Conservation (phyloP, 176 grass and related monocot genomes). For the Chrysopogon serrulatus region DNA sequence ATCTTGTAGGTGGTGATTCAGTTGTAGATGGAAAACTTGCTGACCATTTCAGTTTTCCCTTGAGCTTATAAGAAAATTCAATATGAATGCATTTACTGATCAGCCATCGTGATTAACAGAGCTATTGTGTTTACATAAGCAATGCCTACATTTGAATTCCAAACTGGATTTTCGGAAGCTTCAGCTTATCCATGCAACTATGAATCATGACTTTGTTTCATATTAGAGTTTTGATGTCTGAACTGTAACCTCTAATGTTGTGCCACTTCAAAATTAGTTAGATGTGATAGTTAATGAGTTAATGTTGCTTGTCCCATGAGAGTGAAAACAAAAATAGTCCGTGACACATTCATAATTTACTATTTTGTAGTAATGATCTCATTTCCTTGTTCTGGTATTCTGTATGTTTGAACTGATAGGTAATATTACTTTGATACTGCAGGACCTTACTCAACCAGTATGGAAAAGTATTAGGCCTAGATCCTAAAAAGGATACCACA, state of each 20-base stretch:
- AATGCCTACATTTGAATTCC: not conserved
- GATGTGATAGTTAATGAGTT: conserved; percentile 3
- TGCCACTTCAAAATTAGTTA: not conserved
- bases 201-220: not conserved
- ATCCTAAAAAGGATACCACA: conserved; percentile 72
- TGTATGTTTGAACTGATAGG: not conserved
- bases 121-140: not conserved
- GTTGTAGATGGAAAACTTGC: not conserved
- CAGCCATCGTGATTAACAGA: not conserved
- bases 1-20: no score
- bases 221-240: not conserved
- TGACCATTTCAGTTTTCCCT: not conserved
- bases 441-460: conserved; percentile 59
- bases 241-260: not conserved
- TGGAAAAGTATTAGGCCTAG: conserved; percentile 57
- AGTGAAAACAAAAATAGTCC: not conserved
- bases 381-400: not conserved
- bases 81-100: not conserved
- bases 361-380: not conserved
- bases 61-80: not conserved
- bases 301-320: not conserved
- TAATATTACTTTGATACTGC: conserved; percentile 13
- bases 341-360: not conserved
- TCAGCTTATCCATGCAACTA: not conserved
- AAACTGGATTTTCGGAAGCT: no score